Base-by-base conservation (phyloP, 169 alveolate species). In the Cryptosporidium baileyi region DNA sequence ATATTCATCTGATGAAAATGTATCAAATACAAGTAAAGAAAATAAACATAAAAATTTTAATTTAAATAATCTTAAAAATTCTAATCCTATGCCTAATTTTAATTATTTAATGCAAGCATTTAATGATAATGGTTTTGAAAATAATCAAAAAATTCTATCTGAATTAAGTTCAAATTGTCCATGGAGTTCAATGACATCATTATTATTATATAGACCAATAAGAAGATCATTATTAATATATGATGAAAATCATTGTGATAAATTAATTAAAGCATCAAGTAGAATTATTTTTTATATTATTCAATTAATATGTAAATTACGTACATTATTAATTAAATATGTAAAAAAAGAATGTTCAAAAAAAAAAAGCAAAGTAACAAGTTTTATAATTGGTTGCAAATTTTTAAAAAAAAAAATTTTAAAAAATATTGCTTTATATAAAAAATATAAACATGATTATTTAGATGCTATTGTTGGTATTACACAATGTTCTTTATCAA, bases 401-500 rank as follows among this genome's bases (percentile, higher is more conserved):
- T 26, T 2, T 17, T 30, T 47, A n/a, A 45, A n/a, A 30, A 65
- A 45, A n/a, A 36, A 5, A 7, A 45, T 65, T 8, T 24, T 6
- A 65, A 45, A 32, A 2, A 28, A 65, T 36, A 5, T 36, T 2
- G 47, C 24, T 3, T 22, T 13, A 1, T 65, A 65, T 22, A 45
- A 32, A 1, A 65, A 65, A 47, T 28, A 26, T 4, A 65, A 49
- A 30, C 47, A 43, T 19, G 81, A 65, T 19, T 41, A 45, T 0
- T 61, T 65, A 2, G 81, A 65, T 26, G 9, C 81, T 45, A 17
- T 65, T 65, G 61, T 47, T 26, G 60, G 15, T 13, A 47, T 34
- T 36, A 65, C 81, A 26, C 61, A 65, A 24, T 65, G 81, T 30
- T 65, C 81, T 11, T 13, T 65, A 9, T 61, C 81, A 7, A 65